A percentile compares a stretch with the other conserved stretches of the same genome.
Conservation (phyloP, 306 rosid genomes). For the Cicer bijugum region DNA sequence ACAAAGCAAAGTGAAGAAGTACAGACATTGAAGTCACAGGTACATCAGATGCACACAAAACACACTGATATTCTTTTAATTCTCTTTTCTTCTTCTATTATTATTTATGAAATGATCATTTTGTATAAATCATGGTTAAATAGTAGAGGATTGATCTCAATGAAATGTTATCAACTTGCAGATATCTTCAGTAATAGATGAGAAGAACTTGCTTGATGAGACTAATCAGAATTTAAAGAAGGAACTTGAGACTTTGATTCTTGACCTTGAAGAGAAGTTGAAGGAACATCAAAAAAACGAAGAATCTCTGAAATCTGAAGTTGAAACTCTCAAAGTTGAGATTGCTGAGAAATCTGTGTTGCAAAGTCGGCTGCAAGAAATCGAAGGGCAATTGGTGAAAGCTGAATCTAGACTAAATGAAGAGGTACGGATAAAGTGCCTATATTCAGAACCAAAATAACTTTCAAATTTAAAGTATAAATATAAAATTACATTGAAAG, state of each 20-base stretch:
- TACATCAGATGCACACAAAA: constrained; percentile 34
- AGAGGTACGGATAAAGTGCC: constrained; percentile 62
- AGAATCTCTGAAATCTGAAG: constrained; percentile 62
- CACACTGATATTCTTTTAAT: neutral
- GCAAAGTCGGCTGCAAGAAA: constrained; percentile 63
- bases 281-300: constrained; percentile 67
- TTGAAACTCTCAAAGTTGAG: constrained; percentile 69
- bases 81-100: constrained; percentile 1
- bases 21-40: constrained; percentile 83
- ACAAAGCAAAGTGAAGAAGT: constrained; percentile 65
- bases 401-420: constrained; percentile 66
- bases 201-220: constrained; percentile 78
- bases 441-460: constrained; percentile 17
- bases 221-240: constrained; percentile 68
- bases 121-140: neutral
- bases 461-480: neutral
- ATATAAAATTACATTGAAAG: neutral
- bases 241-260: constrained; percentile 69
- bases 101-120: constrained; percentile 8
- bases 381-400: constrained; percentile 62
- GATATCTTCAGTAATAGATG: constrained; percentile 77
- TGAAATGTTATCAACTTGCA: constrained; percentile 49
- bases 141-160: constrained; percentile 26
- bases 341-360: constrained; percentile 64
- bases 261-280: constrained; percentile 70